Base-by-base conservation (phyloP, 371 early-diverging fungal genomes). In the Mucor velutinosus region DNA sequence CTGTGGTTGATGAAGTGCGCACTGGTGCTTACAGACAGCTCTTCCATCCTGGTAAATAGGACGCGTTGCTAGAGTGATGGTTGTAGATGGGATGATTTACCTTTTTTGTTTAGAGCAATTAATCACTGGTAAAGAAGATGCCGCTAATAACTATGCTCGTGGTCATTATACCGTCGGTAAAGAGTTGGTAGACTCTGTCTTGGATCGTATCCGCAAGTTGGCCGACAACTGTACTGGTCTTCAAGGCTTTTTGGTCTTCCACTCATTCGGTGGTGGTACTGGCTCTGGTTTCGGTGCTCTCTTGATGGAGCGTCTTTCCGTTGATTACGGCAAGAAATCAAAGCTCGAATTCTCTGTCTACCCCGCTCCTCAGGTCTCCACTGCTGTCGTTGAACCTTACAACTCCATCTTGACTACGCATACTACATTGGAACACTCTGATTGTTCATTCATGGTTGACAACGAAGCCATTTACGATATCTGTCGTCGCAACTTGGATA, bases 111-210 rank as follows among this genome's bases (percentile, higher is more conserved):
- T 53, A 75, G 95, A 95, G 75, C 95, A 96, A 89, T 87, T 99
- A 76, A 97, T 99, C 82, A 92, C 93, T 73, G 99, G 99, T 73
- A 98, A 99, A 89, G 99, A 99, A 86, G 99, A 99, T 83, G 99
- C 99, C 32, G 99, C 99, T 75, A 99, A 99, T 90, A 99, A 99
- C 92, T 99, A 99, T 82, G 99, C 99, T 62, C 94, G 99, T 90
- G 99, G 99, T 80, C 98, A 99, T 89, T 99, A 99, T 88, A 99
- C 99, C 63, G 93, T 98, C 72, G 99, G 99, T 72, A 98, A 98
- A 88, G 98, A 98, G 79, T 90, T 98, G 60, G 93, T 99, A 67
- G 99, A 99, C 86, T 84, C 89, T 60, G 97, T 96, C 60, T 87
- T 99, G 67, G 99, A 99, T 80, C 95, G 97, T 80, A 94, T 99